Conservation (phyloP, 1,139 yeast genomes). For the Candida neerlandica region DNA sequence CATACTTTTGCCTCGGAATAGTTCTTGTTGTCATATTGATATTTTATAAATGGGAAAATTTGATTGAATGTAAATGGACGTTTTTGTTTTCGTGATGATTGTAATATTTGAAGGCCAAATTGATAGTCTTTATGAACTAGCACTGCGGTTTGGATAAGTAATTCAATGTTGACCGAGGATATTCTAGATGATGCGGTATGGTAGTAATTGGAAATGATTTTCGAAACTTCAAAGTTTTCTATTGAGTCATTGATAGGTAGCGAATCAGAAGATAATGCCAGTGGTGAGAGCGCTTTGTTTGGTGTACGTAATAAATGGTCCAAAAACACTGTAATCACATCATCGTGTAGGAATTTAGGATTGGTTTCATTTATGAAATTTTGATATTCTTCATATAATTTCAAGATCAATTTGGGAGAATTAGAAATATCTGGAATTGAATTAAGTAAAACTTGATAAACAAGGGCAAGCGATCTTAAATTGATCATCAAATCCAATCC, state of each 20-base stretch:
- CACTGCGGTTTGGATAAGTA: slow-evolving; percentile 34
- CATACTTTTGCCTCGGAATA: slow-evolving; percentile 35
- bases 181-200: slow-evolving; percentile 21
- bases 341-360: not conserved
- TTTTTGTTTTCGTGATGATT: slow-evolving; percentile 26
- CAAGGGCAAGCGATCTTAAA: slow-evolving; percentile 22
- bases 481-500: slow-evolving; percentile 26
- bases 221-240: slow-evolving; percentile 33
- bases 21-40: slow-evolving; percentile 37
- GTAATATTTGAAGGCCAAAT: slow-evolving; percentile 37
- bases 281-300: not conserved
- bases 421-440: slow-evolving; percentile 18
- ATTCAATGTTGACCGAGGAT: slow-evolving; percentile 28
- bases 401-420: slow-evolving; percentile 21
- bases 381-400: slow-evolving; percentile 25
- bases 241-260: not conserved
- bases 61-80: slow-evolving; percentile 45
- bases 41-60: slow-evolving; percentile 41
- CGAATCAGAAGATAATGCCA: slow-evolving; percentile 7
- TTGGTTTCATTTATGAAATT: not conserved
- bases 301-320: slow-evolving; percentile 20
- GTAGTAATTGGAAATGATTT: slow-evolving; percentile 26
- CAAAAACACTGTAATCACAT: slow-evolving; percentile 19
- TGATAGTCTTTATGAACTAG: slow-evolving; percentile 33
- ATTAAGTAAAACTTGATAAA: slow-evolving; percentile 30